Conservation (phyloP, 2,329 filamentous ascomycete species). For the Zymoseptoria ardabiliae region DNA sequence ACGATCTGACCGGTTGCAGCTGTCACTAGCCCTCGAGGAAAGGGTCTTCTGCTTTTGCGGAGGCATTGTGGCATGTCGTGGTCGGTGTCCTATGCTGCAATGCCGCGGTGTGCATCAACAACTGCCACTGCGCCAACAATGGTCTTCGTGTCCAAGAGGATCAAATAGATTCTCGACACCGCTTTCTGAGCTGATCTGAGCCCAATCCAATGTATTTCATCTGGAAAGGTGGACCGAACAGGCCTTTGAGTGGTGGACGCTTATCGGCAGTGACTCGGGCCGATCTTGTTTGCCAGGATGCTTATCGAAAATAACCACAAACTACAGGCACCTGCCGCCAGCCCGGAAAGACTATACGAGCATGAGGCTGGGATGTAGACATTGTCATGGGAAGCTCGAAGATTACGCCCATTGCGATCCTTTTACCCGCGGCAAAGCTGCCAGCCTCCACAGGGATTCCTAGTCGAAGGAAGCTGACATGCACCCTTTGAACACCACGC, state of each 20-base stretch:
- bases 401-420: neutral
- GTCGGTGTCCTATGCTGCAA: too few species aligned
- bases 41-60: neutral
- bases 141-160: too few species aligned
- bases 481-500: neutral
- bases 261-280: neutral
- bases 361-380: neutral
- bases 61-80: too few species aligned
- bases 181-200: too few species aligned
- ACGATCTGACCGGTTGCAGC: neutral
- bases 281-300: neutral
- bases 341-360: neutral
- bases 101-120: neutral
- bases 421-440: neutral
- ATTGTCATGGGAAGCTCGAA: neutral
- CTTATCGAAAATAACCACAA: neutral
- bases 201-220: too few species aligned
- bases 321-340: neutral
- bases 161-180: too few species aligned
- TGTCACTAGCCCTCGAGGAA: neutral
- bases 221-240: neutral
- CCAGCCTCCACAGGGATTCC: neutral
- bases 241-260: neutral
- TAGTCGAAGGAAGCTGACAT: neutral
- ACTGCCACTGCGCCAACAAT: too few species aligned